Conservation (phyloP, 2,329 filamentous ascomycete genomes). For the Calycina herbarum region DNA sequence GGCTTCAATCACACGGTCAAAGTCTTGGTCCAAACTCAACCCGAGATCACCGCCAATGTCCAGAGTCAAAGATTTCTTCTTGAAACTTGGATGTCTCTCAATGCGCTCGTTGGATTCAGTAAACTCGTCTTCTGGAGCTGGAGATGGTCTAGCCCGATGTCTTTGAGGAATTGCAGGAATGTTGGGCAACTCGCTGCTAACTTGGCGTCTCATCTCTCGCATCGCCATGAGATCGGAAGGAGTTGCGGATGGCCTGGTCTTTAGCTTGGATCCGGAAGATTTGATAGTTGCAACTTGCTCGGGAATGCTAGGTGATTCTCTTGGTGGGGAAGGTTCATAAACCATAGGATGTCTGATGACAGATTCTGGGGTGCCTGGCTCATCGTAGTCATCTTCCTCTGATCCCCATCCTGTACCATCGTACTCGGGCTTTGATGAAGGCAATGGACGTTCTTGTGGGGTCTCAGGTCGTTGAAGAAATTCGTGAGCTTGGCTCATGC, state of each 20-base stretch:
- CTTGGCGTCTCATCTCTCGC: constrained; percentile 81
- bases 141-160: constrained; percentile 56
- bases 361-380: constrained; percentile 79
- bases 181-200: constrained; percentile 70
- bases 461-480: constrained; percentile 31
- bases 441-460: constrained; percentile 32
- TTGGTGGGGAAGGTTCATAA: constrained; percentile 29
- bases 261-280: constrained; percentile 75
- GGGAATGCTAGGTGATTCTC: constrained; percentile 64
- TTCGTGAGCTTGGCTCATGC: constrained; percentile 32
- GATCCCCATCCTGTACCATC: constrained; percentile 62
- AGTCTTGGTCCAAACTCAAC: constrained; percentile 86
- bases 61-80: constrained; percentile 79
- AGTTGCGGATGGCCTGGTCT: constrained; percentile 84
- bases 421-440: constrained; percentile 60
- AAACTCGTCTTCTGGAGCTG: constrained; percentile 43
- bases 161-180: constrained; percentile 62
- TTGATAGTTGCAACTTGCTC: constrained; percentile 87
- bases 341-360: constrained; percentile 76
- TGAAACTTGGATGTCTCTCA: constrained; percentile 67
- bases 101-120: constrained; percentile 35
- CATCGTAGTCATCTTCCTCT: constrained; percentile 51
- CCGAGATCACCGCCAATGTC: constrained; percentile 73
- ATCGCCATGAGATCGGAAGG: constrained; percentile 81
- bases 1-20: constrained; percentile 90